These are phyloP conservation scores for Zymoseptoria pseudotritici DNA, from an alignment of 2,329 filamentous ascomycete species.

Conservation along the genomic window DNA sequence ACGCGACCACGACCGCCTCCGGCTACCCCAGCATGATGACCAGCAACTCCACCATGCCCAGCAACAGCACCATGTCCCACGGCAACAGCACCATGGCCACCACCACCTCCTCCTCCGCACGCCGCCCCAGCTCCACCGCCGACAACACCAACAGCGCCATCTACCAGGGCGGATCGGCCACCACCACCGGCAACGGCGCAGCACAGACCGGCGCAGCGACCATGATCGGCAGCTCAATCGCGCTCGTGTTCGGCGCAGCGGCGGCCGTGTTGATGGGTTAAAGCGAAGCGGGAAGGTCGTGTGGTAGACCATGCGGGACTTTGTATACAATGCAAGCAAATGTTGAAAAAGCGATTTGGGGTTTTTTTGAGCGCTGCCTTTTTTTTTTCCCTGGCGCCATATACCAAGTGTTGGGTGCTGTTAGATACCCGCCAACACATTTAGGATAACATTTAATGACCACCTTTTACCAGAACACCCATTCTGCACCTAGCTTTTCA, in stretches of 20 bases:
- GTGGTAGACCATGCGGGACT: no score
- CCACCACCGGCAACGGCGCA: conserved; percentile 3
- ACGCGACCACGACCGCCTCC: conserved; percentile 12
- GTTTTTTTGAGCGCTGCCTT: no score
- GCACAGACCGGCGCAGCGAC: conserved; percentile 12
- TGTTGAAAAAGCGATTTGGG: neutral
- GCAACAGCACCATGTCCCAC: conserved; percentile 23
- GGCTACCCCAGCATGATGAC: conserved; percentile 14
- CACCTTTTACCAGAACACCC: no score
- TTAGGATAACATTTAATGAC: no score
- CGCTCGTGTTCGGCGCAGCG: conserved; percentile 35
- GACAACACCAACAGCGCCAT: conserved; percentile 8
- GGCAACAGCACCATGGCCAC: conserved; percentile 19
- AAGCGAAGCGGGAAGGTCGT: neutral
- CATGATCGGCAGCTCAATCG: conserved; percentile 30
- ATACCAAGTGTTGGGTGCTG: no score
- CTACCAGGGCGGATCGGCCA: conserved; percentile 11
- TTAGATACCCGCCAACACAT: no score
- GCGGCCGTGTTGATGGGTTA: conserved; percentile 32
- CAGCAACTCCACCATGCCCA: conserved; percentile 15
- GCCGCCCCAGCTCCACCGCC: conserved; percentile 10
- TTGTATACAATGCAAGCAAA: no score
- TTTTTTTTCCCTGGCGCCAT: no score
- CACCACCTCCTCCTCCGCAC: conserved; percentile 18
- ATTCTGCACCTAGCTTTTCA: no score